phyloP scores from a whole-genome alignment of 805 yeast genomes.

The Kockiozyma suomiensis region DNA sequence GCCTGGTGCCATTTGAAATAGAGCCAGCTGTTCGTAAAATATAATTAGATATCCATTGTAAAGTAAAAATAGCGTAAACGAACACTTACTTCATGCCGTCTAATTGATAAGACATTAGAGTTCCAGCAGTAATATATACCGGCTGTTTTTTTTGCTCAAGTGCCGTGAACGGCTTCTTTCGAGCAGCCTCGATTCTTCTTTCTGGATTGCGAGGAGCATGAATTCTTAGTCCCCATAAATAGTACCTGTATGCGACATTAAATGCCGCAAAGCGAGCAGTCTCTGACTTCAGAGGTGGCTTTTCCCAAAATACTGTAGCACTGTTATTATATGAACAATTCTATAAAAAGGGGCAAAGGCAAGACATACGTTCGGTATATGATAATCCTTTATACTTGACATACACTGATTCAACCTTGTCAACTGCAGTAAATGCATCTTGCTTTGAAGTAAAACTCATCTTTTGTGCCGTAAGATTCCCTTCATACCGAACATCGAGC shows the following conservation, averaged over 20 bases:
- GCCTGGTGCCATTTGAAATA: constrained; percentile 30
- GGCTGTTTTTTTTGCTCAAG: constrained; percentile 30
- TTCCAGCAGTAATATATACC: constrained; percentile 19
- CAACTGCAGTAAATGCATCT: constrained; percentile 16
- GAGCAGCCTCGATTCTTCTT: not conserved
- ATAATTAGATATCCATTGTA: too few relatives aligned
- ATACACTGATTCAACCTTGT: constrained; percentile 8
- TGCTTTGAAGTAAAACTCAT: constrained; percentile 15
- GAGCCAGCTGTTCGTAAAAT: constrained; percentile 26
- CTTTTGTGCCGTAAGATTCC: not conserved
- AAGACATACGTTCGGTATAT: constrained; percentile 19
- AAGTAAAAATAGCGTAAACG: too few relatives aligned
- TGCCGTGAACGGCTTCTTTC: constrained; percentile 2
- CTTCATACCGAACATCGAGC: constrained; percentile 17
- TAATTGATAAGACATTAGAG: constrained; percentile 31
- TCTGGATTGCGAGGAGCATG: not conserved
- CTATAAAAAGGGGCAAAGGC: not conserved
- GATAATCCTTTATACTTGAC: constrained; percentile 29
- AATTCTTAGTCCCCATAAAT: constrained; percentile 19
- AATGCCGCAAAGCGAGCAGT: constrained; percentile 16
- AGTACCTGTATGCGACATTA: constrained; percentile 16
- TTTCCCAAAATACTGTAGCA: constrained; percentile 19
- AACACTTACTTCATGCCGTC: constrained; percentile 31
- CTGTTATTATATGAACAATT: not conserved
- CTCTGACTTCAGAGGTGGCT: constrained; percentile 14